phyloP scores from a whole-genome alignment of 2,329 filamentous ascomycete species.

The Fusarium anthophilum region DNA sequence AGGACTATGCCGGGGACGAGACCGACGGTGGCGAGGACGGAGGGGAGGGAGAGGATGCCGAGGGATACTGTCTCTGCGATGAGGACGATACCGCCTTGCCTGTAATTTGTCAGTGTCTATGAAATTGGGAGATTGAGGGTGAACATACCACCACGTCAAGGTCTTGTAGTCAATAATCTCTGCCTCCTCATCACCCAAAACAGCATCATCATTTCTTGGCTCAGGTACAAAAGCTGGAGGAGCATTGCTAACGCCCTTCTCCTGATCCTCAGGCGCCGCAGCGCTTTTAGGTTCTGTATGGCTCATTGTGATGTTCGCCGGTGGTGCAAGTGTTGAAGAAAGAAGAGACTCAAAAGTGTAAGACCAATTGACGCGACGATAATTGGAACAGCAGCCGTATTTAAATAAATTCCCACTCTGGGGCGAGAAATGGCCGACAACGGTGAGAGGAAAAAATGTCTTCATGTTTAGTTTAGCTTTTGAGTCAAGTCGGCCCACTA shows the following conservation, averaged over 20 bases:
- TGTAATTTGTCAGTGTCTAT: slow-evolving; percentile 18
- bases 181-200: slow-evolving; percentile 24
- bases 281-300: not conserved
- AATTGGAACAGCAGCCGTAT: not conserved
- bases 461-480: not conserved
- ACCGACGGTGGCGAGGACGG: slow-evolving; percentile 76
- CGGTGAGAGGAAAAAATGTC: not conserved
- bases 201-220: not conserved
- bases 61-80: slow-evolving; percentile 57
- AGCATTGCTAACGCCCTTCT: slow-evolving; percentile 1
- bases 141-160: slow-evolving; percentile 50
- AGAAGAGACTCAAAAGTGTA: not conserved
- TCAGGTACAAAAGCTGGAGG: not conserved
- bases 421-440: slow-evolving; percentile 19
- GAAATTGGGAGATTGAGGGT: fast-evolving
- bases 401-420: not conserved
- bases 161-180: slow-evolving; percentile 51
- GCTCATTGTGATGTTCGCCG: not conserved
- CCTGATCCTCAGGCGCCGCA: slow-evolving; percentile 4
- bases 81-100: slow-evolving; percentile 56
- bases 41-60: slow-evolving; percentile 76
- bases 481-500: slow-evolving; percentile 27
- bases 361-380: not conserved
- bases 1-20: slow-evolving; percentile 77
- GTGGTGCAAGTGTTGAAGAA: not conserved